Base-by-base conservation (phyloP, 192 early-diverging fungal genomes). In the Linnemannia zychae region DNA sequence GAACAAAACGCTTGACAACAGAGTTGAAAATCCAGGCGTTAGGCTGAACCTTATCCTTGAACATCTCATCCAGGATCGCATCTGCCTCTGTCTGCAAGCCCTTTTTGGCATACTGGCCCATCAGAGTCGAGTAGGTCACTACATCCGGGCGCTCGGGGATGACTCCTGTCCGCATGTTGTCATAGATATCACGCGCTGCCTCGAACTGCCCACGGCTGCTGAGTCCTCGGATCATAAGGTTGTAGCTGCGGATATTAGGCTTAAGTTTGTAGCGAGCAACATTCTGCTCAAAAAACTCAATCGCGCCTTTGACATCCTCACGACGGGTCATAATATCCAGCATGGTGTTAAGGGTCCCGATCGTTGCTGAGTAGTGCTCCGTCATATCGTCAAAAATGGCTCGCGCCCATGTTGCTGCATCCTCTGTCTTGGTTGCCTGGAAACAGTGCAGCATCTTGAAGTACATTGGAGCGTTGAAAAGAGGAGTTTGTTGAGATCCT, bases 1-100 rank as follows among this genome's bases (percentile, higher is more conserved):
- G 66, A 37, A 85, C 77, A 18, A 75, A 72, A 24, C 83, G 83
- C 38, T 85, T 72, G 47, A 85, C 49, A 33, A 72, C 63, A 12
- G 70, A 67, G 70, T 85, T 85, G 74, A 79, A 85, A 47, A 85
- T 85, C 72, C 67, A 79, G 38, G 73, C 72, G 74, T 85, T 85
- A 48, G 83, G 83, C 67, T 79, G 71, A 38, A 85, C 74, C 17
- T 57, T 63, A 17, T 85, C 78, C 33, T 34, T 52, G 36, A 85
- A 65, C 83, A 85, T 85, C 2, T 85, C 74, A 17, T 79, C 77
- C 17, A 85, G 49, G 13, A 85, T 33, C 38, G 22, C 31, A 36
- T 85, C 83, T 17, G 78, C 78, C 31, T 72, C 77, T 5, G 44
- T 20, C 20, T 72, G 74, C 77, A 76, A 38, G 1, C 74, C 74